Base-by-base conservation (phyloP, 2,329 filamentous ascomycete species). In the Penicillium sp. region DNA sequence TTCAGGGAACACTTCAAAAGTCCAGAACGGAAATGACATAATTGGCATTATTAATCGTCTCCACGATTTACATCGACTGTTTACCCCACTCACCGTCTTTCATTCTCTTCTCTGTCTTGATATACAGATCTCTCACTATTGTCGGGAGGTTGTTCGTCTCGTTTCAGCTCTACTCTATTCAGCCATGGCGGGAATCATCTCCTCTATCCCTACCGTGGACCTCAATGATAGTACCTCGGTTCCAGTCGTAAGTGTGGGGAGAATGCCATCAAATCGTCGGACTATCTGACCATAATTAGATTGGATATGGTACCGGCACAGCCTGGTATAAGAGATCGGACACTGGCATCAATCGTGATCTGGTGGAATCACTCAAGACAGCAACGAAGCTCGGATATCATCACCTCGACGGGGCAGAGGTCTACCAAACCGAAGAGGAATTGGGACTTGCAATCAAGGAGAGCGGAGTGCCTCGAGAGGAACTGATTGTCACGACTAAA, bases 361-460 rank as follows among this genome's bases (percentile, higher is more conserved):
- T 81, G 46, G 76, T 86, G 13, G 82, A 86, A 48, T 72, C 75
- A 1, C 76, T 81, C 42, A 86, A 86, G 67, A 76, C 69, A 5
- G 83, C 84, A 3, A 81, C 86, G 53, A 76, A 77, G 44, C 65
- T 86, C 3, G 85, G 83, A 13, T 88, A 85, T 64, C 72, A 76
- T 18, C 85, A 88, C 63, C 74, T 88, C 9, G 86, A 88, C 67
- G 82, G 83, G 22, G 85, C 85, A 6, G 84, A 87, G 67, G 70
- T 80, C 63, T 82, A 82, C 61, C 69, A 72, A 18, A 81, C 76
- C 1, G 80, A 82, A 60, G 57, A 59, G 16, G 80, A 82, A 56
- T 60, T 81, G 22, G 79, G 79, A 0, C 58, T 72, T 14, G 79
- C 78, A 0, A 80, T 82, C 58, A 73, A 76, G 48, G 75, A 79